Base-by-base conservation (phyloP, 306 rosid genomes). In the Gastrolobium bilobum region DNA sequence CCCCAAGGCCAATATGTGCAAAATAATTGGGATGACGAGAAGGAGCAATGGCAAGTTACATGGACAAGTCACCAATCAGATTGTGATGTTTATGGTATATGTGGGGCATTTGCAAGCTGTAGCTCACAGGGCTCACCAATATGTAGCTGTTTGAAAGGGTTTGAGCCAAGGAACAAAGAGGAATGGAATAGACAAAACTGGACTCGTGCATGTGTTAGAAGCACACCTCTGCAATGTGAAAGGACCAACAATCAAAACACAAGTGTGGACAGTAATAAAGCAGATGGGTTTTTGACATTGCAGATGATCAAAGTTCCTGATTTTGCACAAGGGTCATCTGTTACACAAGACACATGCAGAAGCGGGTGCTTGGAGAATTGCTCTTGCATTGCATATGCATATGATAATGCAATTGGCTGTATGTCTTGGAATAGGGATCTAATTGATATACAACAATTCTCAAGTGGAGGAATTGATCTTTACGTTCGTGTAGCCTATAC, bases 81-180 rank as follows among this genome's bases (percentile, higher is more conserved):
- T 7, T 78, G 82, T 58, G 82, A 78, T 33, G 61, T 78, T 44
- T 78, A 78, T 68, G 62, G 76, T 31, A 34, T 6, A 11, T 68
- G 82, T 46, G 82, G 82, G 5, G 7, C 33, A 3, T 76, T 67
- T 68, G 33, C 85, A 53, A 76, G 1, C 0, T 87, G 91, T 66
- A 37, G 51, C 56, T 3, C 75, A 0, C 14, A 31, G 10, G 29
- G 37, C 3, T 52, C 81, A 66, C 75, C 68, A 4, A 77, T 42
- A 30, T 77, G 81, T 10, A 66, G 30, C 11, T 77, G 75, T 66
- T 53, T 77, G 58, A 40, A 30, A 66, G 81, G 81, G 13, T 77
- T 64, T 77, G 75, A 77, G 13, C 81, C 81, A 0, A 77, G 38
- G 43, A 66, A 42, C 31, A 53, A 39, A n/a, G 35, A 1, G 0